Evolutionary conservation across 2,329 filamentous ascomycete genomes (phyloP).

Genomic region (Trichophyton mentagrophytes): DNA sequence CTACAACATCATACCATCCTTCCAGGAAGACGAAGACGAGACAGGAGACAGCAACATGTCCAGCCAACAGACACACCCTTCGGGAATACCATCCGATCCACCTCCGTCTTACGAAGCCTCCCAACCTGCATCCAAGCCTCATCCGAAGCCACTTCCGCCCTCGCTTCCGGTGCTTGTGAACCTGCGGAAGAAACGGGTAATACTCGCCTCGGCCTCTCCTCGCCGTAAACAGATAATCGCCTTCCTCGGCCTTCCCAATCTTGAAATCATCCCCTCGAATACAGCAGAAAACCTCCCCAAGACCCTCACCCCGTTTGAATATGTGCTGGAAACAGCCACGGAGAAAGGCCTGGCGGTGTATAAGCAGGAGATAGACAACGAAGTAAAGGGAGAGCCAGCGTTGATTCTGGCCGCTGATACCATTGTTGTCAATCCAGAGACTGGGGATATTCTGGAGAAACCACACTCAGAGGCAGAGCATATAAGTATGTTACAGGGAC

Average conservation of each 20-base stretch:
- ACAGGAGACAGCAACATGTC: slow-evolving; percentile 3
- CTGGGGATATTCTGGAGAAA: slow-evolving; percentile 79
- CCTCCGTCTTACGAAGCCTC: slow-evolving; percentile 26
- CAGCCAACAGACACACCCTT: slow-evolving; percentile 7
- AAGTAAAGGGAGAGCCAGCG: slow-evolving; percentile 54
- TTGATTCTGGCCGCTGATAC: slow-evolving; percentile 87
- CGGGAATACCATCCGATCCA: slow-evolving; percentile 15
- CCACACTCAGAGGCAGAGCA: slow-evolving; percentile 71
- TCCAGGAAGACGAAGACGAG: neutral
- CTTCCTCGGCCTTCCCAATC: slow-evolving; percentile 63
- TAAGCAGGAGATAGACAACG: slow-evolving; percentile 43
- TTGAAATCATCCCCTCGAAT: slow-evolving; percentile 74
- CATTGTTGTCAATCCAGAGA: slow-evolving; percentile 58
- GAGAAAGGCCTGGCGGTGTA: slow-evolving; percentile 73
- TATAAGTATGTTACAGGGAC: slow-evolving; percentile 64
- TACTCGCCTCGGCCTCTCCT: slow-evolving; percentile 83
- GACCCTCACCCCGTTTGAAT: slow-evolving; percentile 67
- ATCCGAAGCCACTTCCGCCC: slow-evolving; percentile 42
- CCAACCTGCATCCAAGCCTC: slow-evolving; percentile 6
- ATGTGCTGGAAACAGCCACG: slow-evolving; percentile 75
- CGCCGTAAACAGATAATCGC: slow-evolving; percentile 67
- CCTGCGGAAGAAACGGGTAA: slow-evolving; percentile 65
- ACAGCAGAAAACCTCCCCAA: slow-evolving; percentile 81
- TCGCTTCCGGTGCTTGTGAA: slow-evolving; percentile 66
- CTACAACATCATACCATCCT: neutral